Evolutionary conservation across 768 basidiomycete genomes (phyloP), one percentile per base, ranked within the genome.

Genomic region (Lactifluus subvellereus): DNA sequence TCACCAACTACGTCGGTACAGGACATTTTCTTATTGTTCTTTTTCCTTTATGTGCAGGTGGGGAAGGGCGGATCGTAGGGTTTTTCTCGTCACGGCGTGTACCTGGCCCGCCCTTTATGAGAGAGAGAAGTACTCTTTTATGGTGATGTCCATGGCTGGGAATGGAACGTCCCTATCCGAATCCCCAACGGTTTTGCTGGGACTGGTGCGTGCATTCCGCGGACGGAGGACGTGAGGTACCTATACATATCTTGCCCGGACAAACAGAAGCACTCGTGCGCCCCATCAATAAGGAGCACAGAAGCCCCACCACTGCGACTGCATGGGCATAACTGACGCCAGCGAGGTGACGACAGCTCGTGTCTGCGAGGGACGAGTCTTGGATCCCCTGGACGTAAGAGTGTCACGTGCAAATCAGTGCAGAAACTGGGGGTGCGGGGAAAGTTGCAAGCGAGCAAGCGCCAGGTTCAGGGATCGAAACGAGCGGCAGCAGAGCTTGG

Each of bases 1-100:
- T 55, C 49, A 61, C 61, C 61, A 18, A 14, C 54, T 50, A n/a
- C 54, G n/a, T 56, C 20, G 30, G 40, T n/a, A 33, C 18, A 51
- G 10, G 54, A 61, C 61, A 61, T 61, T 11, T 32, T 30, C 7
- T 18, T 32, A 11, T 51, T 40, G 14, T 22, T 40, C n/a, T 49
- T 20, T 10, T 6, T 13, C 4, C 14, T 54, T 22, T 1, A 2
- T 47, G 47, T 16, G 59, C n/a, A 48, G 22, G 20, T 32, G 33
- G 53, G 54, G 35, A 20, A 35, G n/a, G 42, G 32, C 16, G 45
- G 54, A 33, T 20, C 32, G 35, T 10, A 11, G 22, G n/a, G 48
- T 10, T 45, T 22, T 38, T 32, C 45, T 48, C 4, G 18, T 54
- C 35, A 52, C 27, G 27, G 37, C 11, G 22, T 45, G 10, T 14